Percentiles rank a stretch among this genome's conserved stretches.
Conservation (phyloP, 1,284 basidiomycete genomes). For the Irpex sp. region DNA sequence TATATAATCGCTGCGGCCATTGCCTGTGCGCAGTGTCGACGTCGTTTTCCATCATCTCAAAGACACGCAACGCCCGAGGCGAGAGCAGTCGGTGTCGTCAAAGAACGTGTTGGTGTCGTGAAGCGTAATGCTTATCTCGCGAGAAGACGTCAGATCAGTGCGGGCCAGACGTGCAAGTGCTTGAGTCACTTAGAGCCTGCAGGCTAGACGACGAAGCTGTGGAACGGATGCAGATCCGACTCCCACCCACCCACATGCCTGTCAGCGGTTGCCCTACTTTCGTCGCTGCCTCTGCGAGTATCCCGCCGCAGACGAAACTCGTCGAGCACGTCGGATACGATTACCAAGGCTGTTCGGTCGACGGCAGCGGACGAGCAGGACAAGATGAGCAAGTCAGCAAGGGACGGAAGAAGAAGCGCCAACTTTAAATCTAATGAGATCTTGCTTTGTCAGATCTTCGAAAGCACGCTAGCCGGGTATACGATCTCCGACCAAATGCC, state of each 20-base stretch:
- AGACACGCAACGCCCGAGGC: background rate
- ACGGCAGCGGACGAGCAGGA: background rate
- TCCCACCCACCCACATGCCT: background rate
- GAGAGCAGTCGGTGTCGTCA: background rate
- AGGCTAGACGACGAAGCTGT: background rate
- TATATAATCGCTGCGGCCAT: background rate
- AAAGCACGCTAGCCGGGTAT: background rate
- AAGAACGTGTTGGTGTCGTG: background rate
- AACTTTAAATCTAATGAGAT: constrained; percentile 3
- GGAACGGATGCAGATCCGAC: background rate
- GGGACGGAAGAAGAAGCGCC: background rate
- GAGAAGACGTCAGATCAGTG: background rate
- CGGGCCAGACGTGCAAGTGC: background rate
- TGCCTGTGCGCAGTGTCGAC: background rate
- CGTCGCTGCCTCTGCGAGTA: too few species aligned
- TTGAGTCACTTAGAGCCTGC: background rate
- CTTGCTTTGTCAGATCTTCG: constrained; percentile 6
- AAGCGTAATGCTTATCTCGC: background rate
- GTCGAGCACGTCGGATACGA: background rate
- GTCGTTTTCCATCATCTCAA: background rate
- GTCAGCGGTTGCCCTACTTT: background rate
- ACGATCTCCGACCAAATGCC: constrained; percentile 9
- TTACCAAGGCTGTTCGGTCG: background rate
- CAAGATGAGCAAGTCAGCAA: background rate
- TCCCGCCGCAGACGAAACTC: too few species aligned